Conservation (phyloP, 176 grass and related monocot genomes). For the Alloteropsis semialata region DNA sequence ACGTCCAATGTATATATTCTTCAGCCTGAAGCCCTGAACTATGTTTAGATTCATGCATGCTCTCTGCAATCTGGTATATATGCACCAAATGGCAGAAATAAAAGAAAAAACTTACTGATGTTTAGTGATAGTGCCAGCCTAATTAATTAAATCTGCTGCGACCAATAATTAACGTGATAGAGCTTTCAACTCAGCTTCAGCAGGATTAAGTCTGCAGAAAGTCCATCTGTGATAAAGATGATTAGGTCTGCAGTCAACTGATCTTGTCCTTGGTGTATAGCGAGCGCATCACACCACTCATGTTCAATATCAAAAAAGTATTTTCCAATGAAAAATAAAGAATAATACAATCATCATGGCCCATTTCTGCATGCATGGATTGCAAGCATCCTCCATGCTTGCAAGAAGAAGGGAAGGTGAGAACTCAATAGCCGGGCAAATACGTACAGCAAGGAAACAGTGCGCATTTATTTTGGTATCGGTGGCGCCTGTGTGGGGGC, state of each 20-base stretch:
- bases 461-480: conserved; percentile 7
- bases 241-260: background rate
- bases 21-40: background rate
- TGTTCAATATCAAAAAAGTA: background rate
- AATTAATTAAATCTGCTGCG: background rate
- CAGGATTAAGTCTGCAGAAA: background rate
- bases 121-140: background rate
- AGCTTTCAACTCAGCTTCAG: background rate
- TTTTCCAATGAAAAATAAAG: background rate
- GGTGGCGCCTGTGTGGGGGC: conserved; percentile 8
- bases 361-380: background rate
- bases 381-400: background rate
- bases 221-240: background rate
- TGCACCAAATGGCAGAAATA: background rate
- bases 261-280: background rate
- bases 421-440: background rate
- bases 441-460: background rate
- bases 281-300: background rate
- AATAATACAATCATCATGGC: background rate
- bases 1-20: background rate
- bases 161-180: background rate
- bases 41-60: background rate
- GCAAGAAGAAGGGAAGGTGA: background rate
- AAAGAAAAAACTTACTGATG: background rate
- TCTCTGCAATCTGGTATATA: background rate